phyloP scores from a whole-genome alignment of 2,329 filamentous ascomycete species.

The Colletotrichum paranaense region DNA sequence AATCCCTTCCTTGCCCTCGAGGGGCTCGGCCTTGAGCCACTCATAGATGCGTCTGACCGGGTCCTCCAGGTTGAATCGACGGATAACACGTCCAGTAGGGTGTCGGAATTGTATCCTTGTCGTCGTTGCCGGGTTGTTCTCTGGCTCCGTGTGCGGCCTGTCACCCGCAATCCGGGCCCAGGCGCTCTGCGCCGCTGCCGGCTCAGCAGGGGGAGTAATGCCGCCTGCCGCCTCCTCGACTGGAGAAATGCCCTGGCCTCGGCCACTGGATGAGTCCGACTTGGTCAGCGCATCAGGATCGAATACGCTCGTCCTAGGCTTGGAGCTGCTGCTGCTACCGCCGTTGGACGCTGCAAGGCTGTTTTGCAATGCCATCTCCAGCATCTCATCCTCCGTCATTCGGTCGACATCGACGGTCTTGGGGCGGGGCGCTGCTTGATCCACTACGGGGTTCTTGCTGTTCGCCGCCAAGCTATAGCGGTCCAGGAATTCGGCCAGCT shows the following conservation, averaged over 20 bases:
- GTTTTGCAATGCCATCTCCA: slow-evolving; percentile 92
- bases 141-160: slow-evolving; percentile 82
- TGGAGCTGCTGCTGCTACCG: slow-evolving; percentile 47
- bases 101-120: slow-evolving; percentile 95
- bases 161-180: slow-evolving; percentile 80
- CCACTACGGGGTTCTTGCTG: slow-evolving; percentile 93
- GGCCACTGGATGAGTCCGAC: slow-evolving; percentile 61
- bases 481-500: slow-evolving; percentile 96
- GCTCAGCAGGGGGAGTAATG: slow-evolving; percentile 33
- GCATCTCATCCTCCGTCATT: slow-evolving; percentile 97
- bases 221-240: slow-evolving; percentile 33
- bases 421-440: slow-evolving; percentile 75
- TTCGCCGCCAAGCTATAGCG: slow-evolving; percentile 89
- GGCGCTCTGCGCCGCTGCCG: slow-evolving; percentile 44
- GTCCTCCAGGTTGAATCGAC: slow-evolving; percentile 83
- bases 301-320: slow-evolving; percentile 65
- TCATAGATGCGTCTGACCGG: slow-evolving; percentile 88
- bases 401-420: slow-evolving; percentile 81
- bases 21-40: slow-evolving; percentile 91
- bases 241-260: slow-evolving; percentile 54
- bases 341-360: slow-evolving; percentile 71
- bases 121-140: slow-evolving; percentile 74
- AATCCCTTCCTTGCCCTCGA: slow-evolving; percentile 81
- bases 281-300: slow-evolving; percentile 93
- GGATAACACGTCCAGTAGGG: slow-evolving; percentile 84